Conservation (phyloP, 495 filamentous ascomycete species). For the Chaetomium tenue region DNA sequence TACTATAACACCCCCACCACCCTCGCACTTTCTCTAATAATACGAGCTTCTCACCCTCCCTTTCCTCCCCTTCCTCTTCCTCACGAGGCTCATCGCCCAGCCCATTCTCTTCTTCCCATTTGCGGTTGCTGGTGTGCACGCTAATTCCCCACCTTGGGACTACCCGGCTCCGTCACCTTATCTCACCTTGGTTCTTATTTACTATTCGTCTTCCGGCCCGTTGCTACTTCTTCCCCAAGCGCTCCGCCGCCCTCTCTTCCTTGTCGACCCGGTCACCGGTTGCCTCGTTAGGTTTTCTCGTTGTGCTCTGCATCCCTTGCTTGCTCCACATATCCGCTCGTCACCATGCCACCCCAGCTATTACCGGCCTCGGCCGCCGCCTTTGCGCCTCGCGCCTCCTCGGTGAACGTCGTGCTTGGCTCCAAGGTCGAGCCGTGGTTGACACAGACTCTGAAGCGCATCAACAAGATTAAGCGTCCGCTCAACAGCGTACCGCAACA, state of each 20-base stretch:
- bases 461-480: constrained; percentile 95
- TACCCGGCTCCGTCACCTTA: constrained; percentile 53
- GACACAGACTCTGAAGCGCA: constrained; percentile 92
- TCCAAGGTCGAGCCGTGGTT: constrained; percentile 97
- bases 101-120: constrained; percentile 52
- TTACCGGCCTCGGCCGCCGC: constrained; percentile 93
- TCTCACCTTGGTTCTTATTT: constrained; percentile 48
- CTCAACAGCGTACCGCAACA: constrained; percentile 97
- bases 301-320: constrained; percentile 22
- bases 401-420: constrained; percentile 93
- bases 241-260: constrained; percentile 51
- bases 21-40: constrained; percentile 27
- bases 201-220: constrained; percentile 55
- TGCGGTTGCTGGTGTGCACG: constrained; percentile 53
- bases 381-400: constrained; percentile 85
- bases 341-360: constrained; percentile 84
- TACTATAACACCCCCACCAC: constrained; percentile 46
- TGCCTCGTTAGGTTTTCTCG: not conserved
- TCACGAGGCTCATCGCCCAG: constrained; percentile 47
- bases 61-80: constrained; percentile 36
- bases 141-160: constrained; percentile 59
- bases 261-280: constrained; percentile 29
- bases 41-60: constrained; percentile 50
- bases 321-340: constrained; percentile 24
- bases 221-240: constrained; percentile 46